These are phyloP conservation scores for Phytophthora palmivora DNA, from an alignment of 352 stramenopile genomes.

Conservation along the genomic window DNA sequence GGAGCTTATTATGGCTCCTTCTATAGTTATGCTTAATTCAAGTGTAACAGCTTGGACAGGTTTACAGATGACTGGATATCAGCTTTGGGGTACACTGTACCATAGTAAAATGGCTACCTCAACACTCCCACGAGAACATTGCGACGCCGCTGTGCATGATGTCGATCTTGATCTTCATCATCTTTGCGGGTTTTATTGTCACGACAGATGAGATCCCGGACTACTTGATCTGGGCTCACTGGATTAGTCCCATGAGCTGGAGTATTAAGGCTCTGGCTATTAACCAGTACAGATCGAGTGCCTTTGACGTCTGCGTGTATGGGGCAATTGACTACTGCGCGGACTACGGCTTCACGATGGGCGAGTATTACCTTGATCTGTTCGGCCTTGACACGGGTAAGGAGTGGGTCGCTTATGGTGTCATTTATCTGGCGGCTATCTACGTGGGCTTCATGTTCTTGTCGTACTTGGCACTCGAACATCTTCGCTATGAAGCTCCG, in stretches of 20 bases:
- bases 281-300: slow-evolving; percentile 37
- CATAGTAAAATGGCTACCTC: no score
- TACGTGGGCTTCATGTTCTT: slow-evolving; percentile 37
- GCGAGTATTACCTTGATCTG: slow-evolving; percentile 41
- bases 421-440: slow-evolving; percentile 24
- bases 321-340: slow-evolving; percentile 32
- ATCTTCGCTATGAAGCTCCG: slow-evolving; percentile 31
- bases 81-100: no score
- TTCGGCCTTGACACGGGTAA: slow-evolving; percentile 28
- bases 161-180: slow-evolving; percentile 48
- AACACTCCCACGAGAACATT: slow-evolving; percentile 42
- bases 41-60: no score
- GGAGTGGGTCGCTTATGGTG: slow-evolving; percentile 27
- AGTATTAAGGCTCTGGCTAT: slow-evolving; percentile 22
- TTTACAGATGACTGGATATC: no score
- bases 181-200: slow-evolving; percentile 63
- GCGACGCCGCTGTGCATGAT: slow-evolving; percentile 50
- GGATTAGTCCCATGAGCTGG: slow-evolving; percentile 50
- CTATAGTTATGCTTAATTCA: no score
- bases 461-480: slow-evolving; percentile 25
- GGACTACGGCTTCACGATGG: slow-evolving; percentile 39
- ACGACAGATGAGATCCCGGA: slow-evolving; percentile 39
- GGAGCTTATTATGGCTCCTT: no score
- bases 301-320: slow-evolving; percentile 38
- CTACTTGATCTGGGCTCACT: slow-evolving; percentile 33